Percentiles rank a stretch among this genome's conserved stretches.
phyloP scores from a whole-genome alignment of 768 basidiomycete species.

The Brasilioporus rufonigricans region DNA sequence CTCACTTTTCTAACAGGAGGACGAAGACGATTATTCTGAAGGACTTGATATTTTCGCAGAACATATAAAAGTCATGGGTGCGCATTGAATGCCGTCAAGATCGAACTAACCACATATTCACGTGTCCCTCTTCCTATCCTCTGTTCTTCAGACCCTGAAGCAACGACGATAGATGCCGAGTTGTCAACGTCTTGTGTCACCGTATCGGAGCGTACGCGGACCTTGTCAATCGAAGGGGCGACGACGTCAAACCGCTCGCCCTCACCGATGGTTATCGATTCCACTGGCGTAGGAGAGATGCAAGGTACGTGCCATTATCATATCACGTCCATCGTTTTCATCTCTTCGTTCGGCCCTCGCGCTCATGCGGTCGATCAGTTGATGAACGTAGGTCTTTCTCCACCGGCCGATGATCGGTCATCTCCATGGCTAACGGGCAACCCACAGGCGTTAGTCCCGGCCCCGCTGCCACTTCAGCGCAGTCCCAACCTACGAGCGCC shows the following conservation, averaged over 20 bases:
- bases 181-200: slow-evolving; percentile 9
- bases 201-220: slow-evolving; percentile 24
- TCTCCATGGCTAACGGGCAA: slow-evolving; percentile 5
- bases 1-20: slow-evolving; percentile 21
- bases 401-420: not conserved
- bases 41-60: slow-evolving; percentile 15
- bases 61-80: slow-evolving; percentile 14
- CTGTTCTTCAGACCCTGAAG: slow-evolving; percentile 3
- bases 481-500: not conserved
- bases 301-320: slow-evolving; percentile 11
- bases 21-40: slow-evolving; percentile 23
- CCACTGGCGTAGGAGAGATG: slow-evolving; percentile 2
- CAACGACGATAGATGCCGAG: slow-evolving; percentile 15
- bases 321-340: not conserved
- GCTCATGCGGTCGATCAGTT: slow-evolving; percentile 13
- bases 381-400: slow-evolving; percentile 12
- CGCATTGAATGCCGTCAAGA: slow-evolving; percentile 7
- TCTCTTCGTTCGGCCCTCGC: not conserved
- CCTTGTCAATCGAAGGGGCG: slow-evolving; percentile 11
- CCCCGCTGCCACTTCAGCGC: not conserved
- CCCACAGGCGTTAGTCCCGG: slow-evolving; percentile 3
- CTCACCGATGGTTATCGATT: slow-evolving; percentile 26
- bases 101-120: not conserved
- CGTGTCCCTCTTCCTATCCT: not conserved
- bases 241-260: slow-evolving; percentile 8